Percentiles rank a stretch among this genome's conserved stretches.
phyloP scores from a whole-genome alignment of 2,329 filamentous ascomycete species.

The Pseudogymnoascus sp. region DNA sequence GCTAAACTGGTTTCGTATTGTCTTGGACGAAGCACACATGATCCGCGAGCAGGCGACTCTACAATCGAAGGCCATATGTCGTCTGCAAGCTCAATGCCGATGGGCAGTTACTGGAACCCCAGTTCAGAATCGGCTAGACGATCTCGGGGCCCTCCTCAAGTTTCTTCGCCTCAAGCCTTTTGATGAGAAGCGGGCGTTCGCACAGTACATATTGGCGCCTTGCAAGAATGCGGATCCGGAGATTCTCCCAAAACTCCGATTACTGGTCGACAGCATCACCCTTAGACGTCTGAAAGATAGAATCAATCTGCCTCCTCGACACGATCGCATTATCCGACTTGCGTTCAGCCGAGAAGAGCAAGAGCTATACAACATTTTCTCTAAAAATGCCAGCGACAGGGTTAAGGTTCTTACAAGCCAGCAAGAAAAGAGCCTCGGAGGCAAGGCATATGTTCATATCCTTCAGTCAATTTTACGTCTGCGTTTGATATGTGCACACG shows the following conservation, averaged over 20 bases:
- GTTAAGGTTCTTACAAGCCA: conserved; percentile 66
- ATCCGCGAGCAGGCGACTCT: conserved; percentile 80
- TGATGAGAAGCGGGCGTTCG: conserved; percentile 68
- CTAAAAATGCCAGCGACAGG: conserved; percentile 70
- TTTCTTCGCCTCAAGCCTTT: conserved; percentile 84
- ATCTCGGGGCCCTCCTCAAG: conserved; percentile 77
- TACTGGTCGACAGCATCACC: conserved; percentile 91
- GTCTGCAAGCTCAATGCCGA: conserved; percentile 69
- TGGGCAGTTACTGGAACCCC: conserved; percentile 98
- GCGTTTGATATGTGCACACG: conserved; percentile 85
- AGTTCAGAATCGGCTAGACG: conserved; percentile 87
- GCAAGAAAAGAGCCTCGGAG: conserved; percentile 61
- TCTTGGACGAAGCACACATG: conserved; percentile 89
- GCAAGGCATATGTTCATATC: conserved; percentile 88
- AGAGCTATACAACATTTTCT: conserved; percentile 76
- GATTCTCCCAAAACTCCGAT: conserved; percentile 75
- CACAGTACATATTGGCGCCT: conserved; percentile 70
- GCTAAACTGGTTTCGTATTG: conserved; percentile 87
- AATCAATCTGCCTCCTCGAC: conserved; percentile 70
- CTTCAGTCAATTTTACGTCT: conserved; percentile 85
- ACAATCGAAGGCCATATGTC: conserved; percentile 78
- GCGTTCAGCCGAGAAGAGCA: conserved; percentile 70
- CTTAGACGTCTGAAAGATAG: conserved; percentile 86
- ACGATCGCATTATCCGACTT: conserved; percentile 66
- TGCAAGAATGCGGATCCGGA: conserved; percentile 83